These are phyloP conservation scores for Ambispora gerdemannii DNA, from an alignment of 192 early-diverging fungal genomes.

Conservation along the genomic window DNA sequence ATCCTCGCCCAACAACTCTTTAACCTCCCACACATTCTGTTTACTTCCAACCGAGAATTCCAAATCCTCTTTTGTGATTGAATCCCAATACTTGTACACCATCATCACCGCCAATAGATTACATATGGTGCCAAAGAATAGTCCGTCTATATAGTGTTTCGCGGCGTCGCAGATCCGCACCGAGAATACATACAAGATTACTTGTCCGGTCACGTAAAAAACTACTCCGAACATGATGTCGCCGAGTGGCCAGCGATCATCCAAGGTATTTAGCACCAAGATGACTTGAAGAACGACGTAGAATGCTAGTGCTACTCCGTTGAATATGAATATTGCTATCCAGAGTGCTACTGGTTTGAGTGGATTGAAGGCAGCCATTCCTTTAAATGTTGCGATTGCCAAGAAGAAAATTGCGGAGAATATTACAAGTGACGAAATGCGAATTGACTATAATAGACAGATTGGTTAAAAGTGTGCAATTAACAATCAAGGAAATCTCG, in stretches of 20 bases:
- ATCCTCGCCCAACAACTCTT: conserved; percentile 60
- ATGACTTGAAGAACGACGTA: conserved; percentile 81
- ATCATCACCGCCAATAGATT: conserved; percentile 86
- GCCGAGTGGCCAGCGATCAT: conserved; percentile 84
- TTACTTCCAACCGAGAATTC: conserved; percentile 86
- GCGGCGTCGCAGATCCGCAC: conserved; percentile 68
- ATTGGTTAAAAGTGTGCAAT: not conserved
- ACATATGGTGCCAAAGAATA: conserved; percentile 82
- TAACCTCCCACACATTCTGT: conserved; percentile 80
- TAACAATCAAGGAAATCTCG: not conserved
- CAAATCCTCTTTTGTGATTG: conserved; percentile 88
- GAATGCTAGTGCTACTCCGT: conserved; percentile 65
- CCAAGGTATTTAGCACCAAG: conserved; percentile 78
- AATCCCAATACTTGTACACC: conserved; percentile 95
- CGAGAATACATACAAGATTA: conserved; percentile 69
- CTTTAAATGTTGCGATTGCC: conserved; percentile 64
- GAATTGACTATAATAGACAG: conserved; percentile 58
- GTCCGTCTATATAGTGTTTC: conserved; percentile 86
- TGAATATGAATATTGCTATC: conserved; percentile 72
- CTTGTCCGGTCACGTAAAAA: conserved; percentile 75
- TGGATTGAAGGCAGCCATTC: conserved; percentile 52
- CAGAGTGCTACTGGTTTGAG: conserved; percentile 61
- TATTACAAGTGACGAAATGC: conserved; percentile 68
- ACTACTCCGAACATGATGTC: conserved; percentile 76
- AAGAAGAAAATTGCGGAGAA: conserved; percentile 65